phyloP scores from a whole-genome alignment of 495 filamentous ascomycete genomes.

The Polyplosphaeria fusca region DNA sequence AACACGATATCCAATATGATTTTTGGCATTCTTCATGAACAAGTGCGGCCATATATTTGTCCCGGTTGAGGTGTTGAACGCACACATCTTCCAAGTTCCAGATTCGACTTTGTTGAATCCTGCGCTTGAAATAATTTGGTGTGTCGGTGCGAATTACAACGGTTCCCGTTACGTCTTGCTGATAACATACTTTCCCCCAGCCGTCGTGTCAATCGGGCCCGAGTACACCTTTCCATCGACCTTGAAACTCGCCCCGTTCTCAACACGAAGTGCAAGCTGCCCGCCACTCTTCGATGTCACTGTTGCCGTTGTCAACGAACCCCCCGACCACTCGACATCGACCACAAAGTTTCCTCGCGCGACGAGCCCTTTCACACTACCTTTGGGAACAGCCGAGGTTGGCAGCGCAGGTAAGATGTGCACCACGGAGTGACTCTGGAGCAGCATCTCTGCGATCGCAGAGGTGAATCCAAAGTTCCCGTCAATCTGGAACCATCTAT shows the following conservation, averaged over 20 bases:
- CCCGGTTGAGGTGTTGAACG: too few species aligned
- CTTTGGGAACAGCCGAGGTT: neutral
- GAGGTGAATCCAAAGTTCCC: slow-evolving; percentile 53
- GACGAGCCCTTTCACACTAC: slow-evolving; percentile 1
- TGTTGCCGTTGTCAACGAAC: neutral
- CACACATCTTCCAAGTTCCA: too few species aligned
- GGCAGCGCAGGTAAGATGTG: slow-evolving; percentile 4
- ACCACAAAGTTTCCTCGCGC: slow-evolving; percentile 11
- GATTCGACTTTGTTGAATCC: too few species aligned
- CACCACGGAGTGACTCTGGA: slow-evolving; percentile 46
- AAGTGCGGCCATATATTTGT: too few species aligned
- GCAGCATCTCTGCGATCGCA: slow-evolving; percentile 50
- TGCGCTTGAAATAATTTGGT: too few species aligned
- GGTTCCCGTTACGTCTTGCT: slow-evolving; percentile 1
- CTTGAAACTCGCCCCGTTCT: neutral
- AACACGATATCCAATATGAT: too few species aligned
- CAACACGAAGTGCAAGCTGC: slow-evolving; percentile 1
- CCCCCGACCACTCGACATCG: slow-evolving; percentile 2
- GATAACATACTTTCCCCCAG: slow-evolving; percentile 6
- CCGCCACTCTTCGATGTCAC: slow-evolving; percentile 10
- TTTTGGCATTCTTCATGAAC: too few species aligned
- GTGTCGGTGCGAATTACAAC: too few species aligned
- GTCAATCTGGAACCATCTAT: slow-evolving; percentile 48
- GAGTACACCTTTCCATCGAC: slow-evolving; percentile 6
- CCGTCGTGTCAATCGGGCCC: slow-evolving; percentile 9